A percentile compares a stretch with the other conserved stretches of the same genome.
phyloP scores from a whole-genome alignment of 306 rosid species.

The Rubus parviflorus region DNA sequence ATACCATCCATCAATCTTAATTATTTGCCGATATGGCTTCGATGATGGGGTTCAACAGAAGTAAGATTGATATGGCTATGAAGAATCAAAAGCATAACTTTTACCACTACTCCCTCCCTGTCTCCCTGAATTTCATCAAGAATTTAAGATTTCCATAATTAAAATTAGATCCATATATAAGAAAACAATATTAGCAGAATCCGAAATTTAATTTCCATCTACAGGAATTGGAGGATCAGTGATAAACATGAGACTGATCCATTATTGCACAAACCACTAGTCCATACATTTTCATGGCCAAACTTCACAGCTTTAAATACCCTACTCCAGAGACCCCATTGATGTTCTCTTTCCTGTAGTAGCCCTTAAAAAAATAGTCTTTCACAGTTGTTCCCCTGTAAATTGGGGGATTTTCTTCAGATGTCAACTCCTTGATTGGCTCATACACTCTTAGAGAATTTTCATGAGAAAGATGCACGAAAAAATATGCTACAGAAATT shows the following conservation, averaged over 20 bases:
- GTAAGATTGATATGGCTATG: too few species aligned
- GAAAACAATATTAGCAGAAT: too few species aligned
- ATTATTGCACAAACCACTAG: not conserved
- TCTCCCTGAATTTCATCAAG: too few species aligned
- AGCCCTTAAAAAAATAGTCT: conserved; percentile 23
- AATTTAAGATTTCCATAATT: too few species aligned
- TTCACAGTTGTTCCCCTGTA: conserved; percentile 32
- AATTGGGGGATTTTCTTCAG: conserved; percentile 47
- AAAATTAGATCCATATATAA: too few species aligned
- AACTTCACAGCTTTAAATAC: conserved; percentile 38
- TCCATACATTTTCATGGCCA: not conserved
- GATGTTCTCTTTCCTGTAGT: conserved; percentile 24
- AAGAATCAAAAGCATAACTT: too few species aligned
- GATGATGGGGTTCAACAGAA: too few species aligned
- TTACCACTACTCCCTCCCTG: too few species aligned
- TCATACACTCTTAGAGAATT: conserved; percentile 32
- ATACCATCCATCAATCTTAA: too few species aligned
- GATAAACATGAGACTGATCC: not conserved
- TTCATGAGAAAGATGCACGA: not conserved
- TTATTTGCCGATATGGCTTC: too few species aligned
- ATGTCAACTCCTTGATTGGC: conserved; percentile 55
- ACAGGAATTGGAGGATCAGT: too few species aligned
- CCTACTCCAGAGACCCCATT: conserved; percentile 39
- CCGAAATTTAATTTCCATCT: too few species aligned
- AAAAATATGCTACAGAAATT: conserved; percentile 22